These are phyloP conservation scores for Stipa capillata DNA, from an alignment of 176 grass and related monocot species.

Conservation along the genomic window DNA sequence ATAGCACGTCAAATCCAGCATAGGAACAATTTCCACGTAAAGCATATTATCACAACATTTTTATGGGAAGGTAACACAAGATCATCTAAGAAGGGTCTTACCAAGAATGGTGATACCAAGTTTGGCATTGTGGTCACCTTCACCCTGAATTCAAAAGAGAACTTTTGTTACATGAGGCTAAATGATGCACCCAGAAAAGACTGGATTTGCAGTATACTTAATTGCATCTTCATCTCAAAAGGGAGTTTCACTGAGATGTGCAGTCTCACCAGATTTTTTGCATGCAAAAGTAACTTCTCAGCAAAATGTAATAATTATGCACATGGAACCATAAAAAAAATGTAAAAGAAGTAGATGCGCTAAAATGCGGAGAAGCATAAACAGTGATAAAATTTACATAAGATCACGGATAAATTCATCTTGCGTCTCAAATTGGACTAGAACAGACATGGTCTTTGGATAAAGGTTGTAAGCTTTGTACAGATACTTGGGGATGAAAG, in stretches of 20 bases:
- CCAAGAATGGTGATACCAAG: conserved; percentile 99
- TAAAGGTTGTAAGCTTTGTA: neutral
- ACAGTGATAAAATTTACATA: neutral
- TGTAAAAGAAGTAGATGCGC: neutral
- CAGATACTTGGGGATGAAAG: neutral
- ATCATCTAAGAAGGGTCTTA: conserved; percentile 25
- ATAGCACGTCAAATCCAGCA: conserved; percentile 7
- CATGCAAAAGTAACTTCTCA: neutral
- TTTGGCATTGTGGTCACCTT: conserved; percentile 86
- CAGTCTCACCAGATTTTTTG: neutral
- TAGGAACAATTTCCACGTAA: neutral
- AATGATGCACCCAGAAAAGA: neutral
- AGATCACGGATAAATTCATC: too few relatives aligned
- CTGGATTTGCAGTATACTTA: neutral
- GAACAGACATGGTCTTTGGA: neutral
- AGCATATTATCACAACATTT: neutral
- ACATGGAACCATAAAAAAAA: neutral
- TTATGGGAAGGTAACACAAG: neutral
- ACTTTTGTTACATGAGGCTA: conserved; percentile 5
- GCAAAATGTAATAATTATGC: neutral
- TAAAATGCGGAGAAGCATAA: neutral
- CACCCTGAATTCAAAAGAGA: conserved; percentile 56
- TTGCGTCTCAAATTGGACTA: neutral
- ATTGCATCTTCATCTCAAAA: neutral
- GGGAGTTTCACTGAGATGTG: neutral